Evolutionary conservation across 805 yeast species (phyloP), one percentile per base, ranked within the genome.

Genomic region (Sugiyamaella floridensis): DNA sequence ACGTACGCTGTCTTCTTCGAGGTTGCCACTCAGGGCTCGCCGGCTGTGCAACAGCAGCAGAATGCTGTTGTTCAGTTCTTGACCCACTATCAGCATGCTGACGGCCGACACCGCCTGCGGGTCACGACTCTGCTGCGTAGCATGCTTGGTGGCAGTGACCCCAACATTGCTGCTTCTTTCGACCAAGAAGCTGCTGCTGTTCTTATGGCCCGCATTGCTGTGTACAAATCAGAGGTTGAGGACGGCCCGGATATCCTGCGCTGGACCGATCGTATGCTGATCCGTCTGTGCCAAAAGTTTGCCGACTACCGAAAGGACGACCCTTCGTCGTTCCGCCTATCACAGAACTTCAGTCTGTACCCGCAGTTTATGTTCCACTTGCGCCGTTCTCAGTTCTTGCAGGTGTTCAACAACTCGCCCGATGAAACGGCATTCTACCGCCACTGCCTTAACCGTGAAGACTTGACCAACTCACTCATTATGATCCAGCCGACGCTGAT

Each of bases 161-260:
- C 85, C 26, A 71, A 71, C 32, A 89, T 60, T 50, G 61, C 60
- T n/a, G 73, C 74, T 28, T 76, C 93, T n/a, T 93, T 93, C 68
- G 99, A 93, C 71, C 98, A 93, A 75, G 98, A 93, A 71, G 96
- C 97, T 11, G 97, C 99, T 2, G 95, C 97, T 14, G 97, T 90
- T 1, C 73, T 90, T 54, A 85, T 92, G 83, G 85, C 97, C 1
- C 78, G 98, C 66, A 79, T 92, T 51, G 93, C 97, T 10, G 89
- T 92, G 45, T 85, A 79, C 76, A 89, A 89, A 68, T 79, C 83
- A 18, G 80, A 79, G 58, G 79, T 85, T 22, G 96, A 89, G 63
- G 96, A 89, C 63, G 93, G 93, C 43, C 90, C 95, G 12, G 98
- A 92, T 67, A 86, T 92, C 19, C 78, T 90, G 64, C 77, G 96